Percentiles rank a stretch among this genome's conserved stretches.
Conservation (phyloP, 2,329 filamentous ascomycete genomes). For the Trichothecium sympodiale region DNA sequence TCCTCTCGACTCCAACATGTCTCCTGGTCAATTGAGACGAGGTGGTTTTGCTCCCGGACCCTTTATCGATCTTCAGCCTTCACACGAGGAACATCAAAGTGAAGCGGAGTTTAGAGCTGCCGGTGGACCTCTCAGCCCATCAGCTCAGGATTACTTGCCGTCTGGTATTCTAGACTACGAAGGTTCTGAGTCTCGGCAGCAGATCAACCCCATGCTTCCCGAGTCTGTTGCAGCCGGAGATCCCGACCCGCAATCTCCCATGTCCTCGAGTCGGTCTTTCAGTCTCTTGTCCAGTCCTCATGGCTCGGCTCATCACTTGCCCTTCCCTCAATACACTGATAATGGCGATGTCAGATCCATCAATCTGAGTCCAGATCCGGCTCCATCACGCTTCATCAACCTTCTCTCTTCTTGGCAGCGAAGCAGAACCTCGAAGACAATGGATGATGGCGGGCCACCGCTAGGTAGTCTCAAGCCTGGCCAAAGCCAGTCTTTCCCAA, state of each 20-base stretch:
- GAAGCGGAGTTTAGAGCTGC: slow-evolving; percentile 52
- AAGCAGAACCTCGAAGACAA: slow-evolving; percentile 48
- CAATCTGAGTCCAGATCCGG: slow-evolving; percentile 26
- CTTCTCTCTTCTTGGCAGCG: slow-evolving; percentile 51
- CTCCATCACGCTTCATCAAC: slow-evolving; percentile 29
- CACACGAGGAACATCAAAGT: slow-evolving; percentile 34
- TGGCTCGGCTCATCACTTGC: slow-evolving; percentile 46
- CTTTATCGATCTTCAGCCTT: slow-evolving; percentile 35
- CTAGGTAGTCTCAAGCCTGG: slow-evolving; percentile 59
- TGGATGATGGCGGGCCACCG: slow-evolving; percentile 39
- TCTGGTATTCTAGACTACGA: slow-evolving; percentile 55
- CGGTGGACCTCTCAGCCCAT: slow-evolving; percentile 65
- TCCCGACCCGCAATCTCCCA: slow-evolving; percentile 47
- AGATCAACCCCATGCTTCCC: slow-evolving; percentile 19
- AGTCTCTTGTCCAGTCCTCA: slow-evolving; percentile 51
- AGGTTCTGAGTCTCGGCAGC: slow-evolving; percentile 42
- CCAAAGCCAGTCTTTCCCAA: slow-evolving; percentile 70
- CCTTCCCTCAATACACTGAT: slow-evolving; percentile 40
- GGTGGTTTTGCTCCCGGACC: slow-evolving; percentile 39
- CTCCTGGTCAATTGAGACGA: slow-evolving; percentile 3
- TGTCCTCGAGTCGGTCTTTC: slow-evolving; percentile 44
- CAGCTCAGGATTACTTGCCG: slow-evolving; percentile 62
- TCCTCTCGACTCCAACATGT: slow-evolving; percentile 23
- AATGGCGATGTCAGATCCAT: slow-evolving; percentile 32
- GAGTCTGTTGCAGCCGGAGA: slow-evolving; percentile 18